These are phyloP conservation scores for Phytopythium boreale DNA, from an alignment of 352 stramenopile genomes.

Conservation along the genomic window DNA sequence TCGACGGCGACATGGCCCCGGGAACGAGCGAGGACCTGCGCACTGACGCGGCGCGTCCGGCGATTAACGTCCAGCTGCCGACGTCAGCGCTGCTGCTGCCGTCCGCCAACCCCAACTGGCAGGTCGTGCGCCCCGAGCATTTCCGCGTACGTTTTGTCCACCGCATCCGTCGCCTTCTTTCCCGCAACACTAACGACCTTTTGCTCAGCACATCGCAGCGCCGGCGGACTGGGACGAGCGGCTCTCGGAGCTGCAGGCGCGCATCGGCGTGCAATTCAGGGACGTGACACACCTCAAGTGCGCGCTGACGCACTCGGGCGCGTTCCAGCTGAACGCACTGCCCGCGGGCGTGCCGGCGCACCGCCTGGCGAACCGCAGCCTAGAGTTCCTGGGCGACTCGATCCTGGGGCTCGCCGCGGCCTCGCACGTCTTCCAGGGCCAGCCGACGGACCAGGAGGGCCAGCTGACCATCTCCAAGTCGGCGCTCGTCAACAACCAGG, in stretches of 20 bases:
- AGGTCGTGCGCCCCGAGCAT: conserved; percentile 47
- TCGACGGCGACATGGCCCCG: neutral
- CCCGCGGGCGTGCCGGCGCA: conserved; percentile 37
- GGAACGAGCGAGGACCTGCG: neutral
- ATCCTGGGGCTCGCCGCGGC: conserved; percentile 60
- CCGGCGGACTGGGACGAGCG: conserved; percentile 47
- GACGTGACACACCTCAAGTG: conserved; percentile 59
- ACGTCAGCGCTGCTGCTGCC: conserved; percentile 24
- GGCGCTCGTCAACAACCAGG: conserved; percentile 75
- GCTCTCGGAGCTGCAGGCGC: conserved; percentile 48
- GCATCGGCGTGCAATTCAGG: conserved; percentile 59
- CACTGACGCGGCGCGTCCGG: neutral
- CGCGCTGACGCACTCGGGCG: conserved; percentile 74
- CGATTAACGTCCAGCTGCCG: neutral
- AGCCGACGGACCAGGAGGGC: conserved; percentile 67
- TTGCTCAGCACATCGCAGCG: conserved; percentile 33
- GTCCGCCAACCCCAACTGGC: conserved; percentile 35
- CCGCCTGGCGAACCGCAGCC: conserved; percentile 74
- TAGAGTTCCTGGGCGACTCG: conserved; percentile 84
- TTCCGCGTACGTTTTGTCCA: conserved; percentile 23
- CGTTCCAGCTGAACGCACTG: conserved; percentile 40
- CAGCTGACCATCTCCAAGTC: conserved; percentile 70
- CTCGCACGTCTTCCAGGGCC: conserved; percentile 69
- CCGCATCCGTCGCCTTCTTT: no score
- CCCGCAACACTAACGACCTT: no score